These are phyloP conservation scores for Purpureocillium takamizusanense DNA, from an alignment of 2,329 filamentous ascomycete genomes.

Conservation along the genomic window DNA sequence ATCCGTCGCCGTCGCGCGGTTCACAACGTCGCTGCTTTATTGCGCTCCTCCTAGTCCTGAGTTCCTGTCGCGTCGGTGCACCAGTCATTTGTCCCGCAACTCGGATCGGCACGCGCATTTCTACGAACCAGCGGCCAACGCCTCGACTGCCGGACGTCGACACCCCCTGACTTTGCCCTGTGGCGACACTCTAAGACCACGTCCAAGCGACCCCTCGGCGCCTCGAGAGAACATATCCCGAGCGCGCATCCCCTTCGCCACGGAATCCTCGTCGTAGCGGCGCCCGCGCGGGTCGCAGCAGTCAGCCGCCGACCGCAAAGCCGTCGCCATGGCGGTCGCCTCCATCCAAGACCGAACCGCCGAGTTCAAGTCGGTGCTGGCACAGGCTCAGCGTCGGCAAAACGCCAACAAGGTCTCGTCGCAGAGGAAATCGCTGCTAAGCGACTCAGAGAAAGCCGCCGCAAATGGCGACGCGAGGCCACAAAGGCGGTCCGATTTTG, in stretches of 20 bases:
- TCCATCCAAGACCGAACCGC: conserved; percentile 94
- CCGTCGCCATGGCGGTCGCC: conserved; percentile 46
- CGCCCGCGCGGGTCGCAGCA: conserved; percentile 27
- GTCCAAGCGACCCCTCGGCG: neutral
- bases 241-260: no score
- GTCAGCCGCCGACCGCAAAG: conserved; percentile 10
- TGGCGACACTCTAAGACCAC: neutral
- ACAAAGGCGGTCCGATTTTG: conserved; percentile 85
- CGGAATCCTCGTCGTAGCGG: conserved; percentile 3
- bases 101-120: no score
- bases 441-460: conserved; percentile 60
- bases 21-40: neutral
- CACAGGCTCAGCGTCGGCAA: conserved; percentile 74
- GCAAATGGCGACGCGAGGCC: conserved; percentile 44
- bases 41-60: no score
- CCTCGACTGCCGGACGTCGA: no score
- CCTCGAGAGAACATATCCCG: no score
- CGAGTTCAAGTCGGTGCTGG: conserved; percentile 88
- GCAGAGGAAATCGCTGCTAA: conserved; percentile 73
- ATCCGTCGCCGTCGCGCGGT: neutral
- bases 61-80: no score
- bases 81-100: no score
- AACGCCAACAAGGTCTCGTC: conserved; percentile 67
- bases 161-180: no score
- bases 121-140: no score